phyloP scores from a whole-genome alignment of 106 monocot genomes.

The Narthecium ossifragum region DNA sequence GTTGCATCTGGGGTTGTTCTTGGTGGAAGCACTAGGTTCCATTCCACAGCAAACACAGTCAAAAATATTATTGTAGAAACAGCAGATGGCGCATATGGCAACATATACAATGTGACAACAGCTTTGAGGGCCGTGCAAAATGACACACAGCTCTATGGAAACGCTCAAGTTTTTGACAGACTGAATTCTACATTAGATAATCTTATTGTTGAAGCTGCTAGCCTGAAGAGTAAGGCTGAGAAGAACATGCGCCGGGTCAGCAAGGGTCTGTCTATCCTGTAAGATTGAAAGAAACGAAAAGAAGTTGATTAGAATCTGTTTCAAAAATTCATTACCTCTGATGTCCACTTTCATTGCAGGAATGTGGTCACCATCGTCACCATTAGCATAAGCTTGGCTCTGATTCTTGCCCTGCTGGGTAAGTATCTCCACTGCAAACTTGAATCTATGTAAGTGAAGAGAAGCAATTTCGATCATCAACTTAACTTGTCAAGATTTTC shows the following conservation, averaged over 20 bases:
- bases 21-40: conserved; percentile 44
- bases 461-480: too few relatives aligned
- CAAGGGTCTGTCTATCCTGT: conserved; percentile 74
- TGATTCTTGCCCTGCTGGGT: conserved; percentile 44
- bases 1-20: conserved; percentile 59
- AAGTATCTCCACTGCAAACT: conserved; percentile 6
- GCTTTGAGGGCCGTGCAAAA: conserved; percentile 50
- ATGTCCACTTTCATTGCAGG: conserved; percentile 31
- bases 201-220: conserved; percentile 44
- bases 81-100: conserved; percentile 53
- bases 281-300: conserved; percentile 17
- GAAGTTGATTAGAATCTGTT: neutral
- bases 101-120: conserved; percentile 60
- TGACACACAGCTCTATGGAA: conserved; percentile 16
- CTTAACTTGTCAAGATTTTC: conserved; percentile 1
- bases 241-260: conserved; percentile 37
- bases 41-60: conserved; percentile 48
- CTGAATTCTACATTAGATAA: conserved; percentile 40
- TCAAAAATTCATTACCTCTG: neutral
- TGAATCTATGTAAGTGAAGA: too few relatives aligned
- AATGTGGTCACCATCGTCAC: conserved; percentile 33
- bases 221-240: conserved; percentile 49
- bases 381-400: conserved; percentile 31
- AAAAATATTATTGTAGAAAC: conserved; percentile 51
- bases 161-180: conserved; percentile 8